A percentile compares a stretch with the other conserved stretches of the same genome.
Evolutionary conservation across 2,329 filamentous ascomycete species (phyloP).

Genomic region (Colletotrichum neosansevieriae): DNA sequence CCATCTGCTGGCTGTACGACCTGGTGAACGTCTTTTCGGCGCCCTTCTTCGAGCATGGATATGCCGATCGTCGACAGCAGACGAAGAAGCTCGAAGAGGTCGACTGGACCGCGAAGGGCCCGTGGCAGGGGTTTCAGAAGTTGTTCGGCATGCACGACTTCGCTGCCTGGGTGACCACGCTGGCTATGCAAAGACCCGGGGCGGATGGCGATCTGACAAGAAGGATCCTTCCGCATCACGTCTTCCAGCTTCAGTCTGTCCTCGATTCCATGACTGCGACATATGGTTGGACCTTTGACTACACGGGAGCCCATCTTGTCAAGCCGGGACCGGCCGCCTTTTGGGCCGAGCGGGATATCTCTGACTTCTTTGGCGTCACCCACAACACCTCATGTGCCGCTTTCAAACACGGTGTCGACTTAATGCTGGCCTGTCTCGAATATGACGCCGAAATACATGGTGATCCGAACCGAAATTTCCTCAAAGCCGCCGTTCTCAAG

Average conservation of each 20-base stretch:
- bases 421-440: not conserved
- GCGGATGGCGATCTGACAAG: constrained; percentile 48
- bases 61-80: no score
- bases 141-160: constrained; percentile 62
- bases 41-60: no score
- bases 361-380: not conserved
- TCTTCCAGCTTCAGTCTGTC: constrained; percentile 64
- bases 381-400: not conserved
- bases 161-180: constrained; percentile 54
- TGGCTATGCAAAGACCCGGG: constrained; percentile 58
- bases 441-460: not conserved
- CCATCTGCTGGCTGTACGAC: no score
- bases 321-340: not conserved
- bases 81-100: no score
- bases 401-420: not conserved
- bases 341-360: not conserved
- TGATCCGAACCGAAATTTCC: not conserved
- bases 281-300: constrained; percentile 55
- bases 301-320: constrained; percentile 36
- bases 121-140: constrained; percentile 42
- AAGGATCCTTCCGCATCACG: constrained; percentile 59
- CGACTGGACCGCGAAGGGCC: no score
- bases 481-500: not conserved
- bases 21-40: no score
- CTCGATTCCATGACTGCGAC: constrained; percentile 59